Evolutionary conservation across 306 rosid genomes (phyloP).

Genomic region (Argentina anserina): DNA sequence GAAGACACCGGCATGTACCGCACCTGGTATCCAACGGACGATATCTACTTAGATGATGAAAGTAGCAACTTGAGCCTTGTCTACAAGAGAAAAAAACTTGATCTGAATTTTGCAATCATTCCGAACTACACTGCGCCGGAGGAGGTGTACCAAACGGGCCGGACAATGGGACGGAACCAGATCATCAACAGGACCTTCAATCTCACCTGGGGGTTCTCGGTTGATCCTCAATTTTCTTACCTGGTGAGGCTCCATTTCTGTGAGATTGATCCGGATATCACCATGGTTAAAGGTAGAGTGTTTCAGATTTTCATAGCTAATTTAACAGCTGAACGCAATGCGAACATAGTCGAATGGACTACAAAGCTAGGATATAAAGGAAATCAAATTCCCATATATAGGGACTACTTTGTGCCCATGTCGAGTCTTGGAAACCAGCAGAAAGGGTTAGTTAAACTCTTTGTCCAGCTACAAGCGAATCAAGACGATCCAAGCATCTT

Average conservation of each 20-base stretch:
- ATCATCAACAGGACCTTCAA: background rate
- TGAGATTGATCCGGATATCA: background rate
- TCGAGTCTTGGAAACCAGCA: background rate
- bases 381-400: background rate
- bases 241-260: conserved; percentile 36
- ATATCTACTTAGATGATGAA: fast-evolving
- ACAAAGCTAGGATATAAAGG: too few species aligned
- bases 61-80: background rate
- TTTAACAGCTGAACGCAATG: background rate
- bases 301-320: conserved; percentile 34
- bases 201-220: conserved; percentile 15
- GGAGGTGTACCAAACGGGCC: background rate
- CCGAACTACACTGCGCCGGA: conserved; percentile 12
- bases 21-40: background rate
- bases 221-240: conserved; percentile 16
- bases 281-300: fast-evolving
- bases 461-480: conserved; percentile 19
- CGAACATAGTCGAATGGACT: conserved; percentile 19
- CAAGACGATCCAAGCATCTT: too few species aligned
- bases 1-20: conserved; percentile 37
- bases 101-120: fast-evolving
- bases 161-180: background rate
- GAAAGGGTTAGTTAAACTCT: background rate
- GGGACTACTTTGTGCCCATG: background rate
- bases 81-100: too few species aligned